Base-by-base conservation (phyloP, 2,329 filamentous ascomycete genomes). In the Leptographium lundbergii region DNA sequence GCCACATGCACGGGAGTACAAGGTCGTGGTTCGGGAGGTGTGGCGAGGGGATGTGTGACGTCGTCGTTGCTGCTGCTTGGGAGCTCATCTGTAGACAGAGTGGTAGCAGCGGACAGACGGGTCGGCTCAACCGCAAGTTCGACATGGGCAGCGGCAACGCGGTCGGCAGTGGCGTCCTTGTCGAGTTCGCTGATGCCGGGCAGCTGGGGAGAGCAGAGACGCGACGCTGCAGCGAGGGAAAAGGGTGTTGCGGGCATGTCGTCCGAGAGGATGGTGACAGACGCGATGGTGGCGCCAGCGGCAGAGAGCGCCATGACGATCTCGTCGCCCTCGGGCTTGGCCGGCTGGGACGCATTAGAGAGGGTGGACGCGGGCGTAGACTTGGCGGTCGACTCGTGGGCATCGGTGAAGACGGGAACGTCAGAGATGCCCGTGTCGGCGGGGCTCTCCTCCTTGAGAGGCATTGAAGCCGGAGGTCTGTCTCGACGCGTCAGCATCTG, bases 381-480 rank as follows among this genome's bases (percentile, higher is more conserved):
- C 34, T 61, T 58, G 19, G 54, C 57, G 10, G 54, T 48, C 5
- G 61, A 61, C n/a, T 55, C 53, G 52, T 45, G 60, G 25, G 60
- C 17, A 14, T 19, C 58, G 13, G 57, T 36, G 17, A 62, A 63
- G 17, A 57, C 51, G 5, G 61, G 59, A 19, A 62, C 22, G 29
- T 60, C 62, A 5, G 61, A 61, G 19, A 64, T 51, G 48, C 57
- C 61, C 24, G 54, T 57, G 2, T 56, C 63, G 27, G 51, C 56
- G 9, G 60, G 61, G 51, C 60, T 60, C 59, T 64, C 63, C 57
- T 64, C 61, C 55, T 63, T 64, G 39, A 63, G 39, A 36, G 60
- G 34, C 57, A 60, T 60, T 19, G 27, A 48, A 27, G 54, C 52
- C 24, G 56, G 32, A 24, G 57, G 58, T 47, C 61, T 64, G 57